Conservation (phyloP, 164 flowering plant genomes). For the Vitis cinerea region DNA sequence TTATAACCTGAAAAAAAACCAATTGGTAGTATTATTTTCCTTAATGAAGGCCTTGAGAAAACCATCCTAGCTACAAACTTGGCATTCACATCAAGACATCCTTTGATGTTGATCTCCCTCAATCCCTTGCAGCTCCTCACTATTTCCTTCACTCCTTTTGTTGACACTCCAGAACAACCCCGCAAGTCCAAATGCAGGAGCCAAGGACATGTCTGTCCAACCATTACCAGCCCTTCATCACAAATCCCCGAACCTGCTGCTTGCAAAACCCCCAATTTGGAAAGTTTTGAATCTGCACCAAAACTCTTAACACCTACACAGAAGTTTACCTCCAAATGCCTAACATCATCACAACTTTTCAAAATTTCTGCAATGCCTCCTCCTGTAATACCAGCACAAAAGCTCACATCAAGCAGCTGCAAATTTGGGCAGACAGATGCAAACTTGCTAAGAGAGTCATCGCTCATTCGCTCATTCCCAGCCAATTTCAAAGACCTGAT, state of each 20-base stretch:
- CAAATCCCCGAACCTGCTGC: conserved; percentile 25
- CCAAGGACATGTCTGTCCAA: conserved; percentile 31
- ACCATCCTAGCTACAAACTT: conserved; percentile 30
- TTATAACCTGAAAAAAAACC: conserved; percentile 4
- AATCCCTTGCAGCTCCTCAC: conserved; percentile 34
- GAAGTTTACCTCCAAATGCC: conserved; percentile 29
- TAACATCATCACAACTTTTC: conserved; percentile 31
- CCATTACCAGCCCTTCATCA: conserved; percentile 35
- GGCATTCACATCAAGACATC: conserved; percentile 25
- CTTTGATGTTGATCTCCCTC: conserved; percentile 50
- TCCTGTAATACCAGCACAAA: conserved; percentile 35
- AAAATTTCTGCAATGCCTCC: conserved; percentile 33
- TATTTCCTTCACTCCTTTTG: conserved; percentile 43
- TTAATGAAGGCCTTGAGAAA: conserved; percentile 30
- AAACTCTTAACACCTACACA: conserved; percentile 26
- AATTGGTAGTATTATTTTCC: conserved; percentile 20
- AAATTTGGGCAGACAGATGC: conserved; percentile 41
- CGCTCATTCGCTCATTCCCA: conserved; percentile 25
- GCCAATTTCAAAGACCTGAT: conserved; percentile 33
- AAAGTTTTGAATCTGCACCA: conserved; percentile 15
- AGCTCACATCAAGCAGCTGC: conserved; percentile 34
- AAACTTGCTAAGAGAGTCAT: conserved; percentile 27
- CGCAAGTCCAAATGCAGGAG: conserved; percentile 38
- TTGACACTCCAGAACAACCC: conserved; percentile 40
- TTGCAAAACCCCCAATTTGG: conserved; percentile 40